Percentiles rank a stretch among this genome's conserved stretches.
These are phyloP conservation scores for Zalaria sp. DNA, from an alignment of 2,329 filamentous ascomycete genomes.

Conservation along the genomic window DNA sequence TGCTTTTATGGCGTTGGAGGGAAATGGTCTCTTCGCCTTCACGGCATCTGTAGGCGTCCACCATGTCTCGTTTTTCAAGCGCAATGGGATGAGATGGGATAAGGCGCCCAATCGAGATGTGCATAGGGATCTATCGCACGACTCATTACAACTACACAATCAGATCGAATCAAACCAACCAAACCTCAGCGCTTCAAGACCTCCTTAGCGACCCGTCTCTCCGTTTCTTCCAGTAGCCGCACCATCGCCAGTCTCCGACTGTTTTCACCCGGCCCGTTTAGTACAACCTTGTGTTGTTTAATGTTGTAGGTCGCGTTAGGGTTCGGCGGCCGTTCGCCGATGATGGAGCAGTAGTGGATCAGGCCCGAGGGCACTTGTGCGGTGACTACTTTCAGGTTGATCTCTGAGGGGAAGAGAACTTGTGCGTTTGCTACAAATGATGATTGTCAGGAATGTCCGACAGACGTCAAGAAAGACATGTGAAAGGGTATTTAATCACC, in stretches of 20 bases:
- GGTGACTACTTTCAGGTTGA: constrained; percentile 10
- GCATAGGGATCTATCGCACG: no score
- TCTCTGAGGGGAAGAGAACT: constrained; percentile 10
- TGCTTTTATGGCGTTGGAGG: no score
- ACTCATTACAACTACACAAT: no score
- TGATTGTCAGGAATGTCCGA: no score
- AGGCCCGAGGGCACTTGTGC: constrained; percentile 7
- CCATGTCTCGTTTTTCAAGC: no score
- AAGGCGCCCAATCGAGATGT: no score
- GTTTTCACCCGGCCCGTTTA: constrained; percentile 8
- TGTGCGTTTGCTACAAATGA: constrained; percentile 9
- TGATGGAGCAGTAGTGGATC: constrained; percentile 7
- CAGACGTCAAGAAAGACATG: constrained; percentile 1
- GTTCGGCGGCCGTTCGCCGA: constrained; percentile 6
- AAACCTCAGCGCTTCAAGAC: constrained; percentile 6
- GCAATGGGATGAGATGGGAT: no score
- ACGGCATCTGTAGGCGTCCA: no score
- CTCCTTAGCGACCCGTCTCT: constrained; percentile 10
- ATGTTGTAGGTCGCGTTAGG: constrained; percentile 7
- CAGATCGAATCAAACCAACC: no score
- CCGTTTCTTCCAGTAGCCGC: constrained; percentile 11
- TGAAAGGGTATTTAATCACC: neutral
- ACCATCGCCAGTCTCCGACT: constrained; percentile 9
- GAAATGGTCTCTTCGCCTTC: no score
- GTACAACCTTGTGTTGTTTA: constrained; percentile 9